phyloP scores from a whole-genome alignment of 257 asterid species.

The Asclepias syriaca region DNA sequence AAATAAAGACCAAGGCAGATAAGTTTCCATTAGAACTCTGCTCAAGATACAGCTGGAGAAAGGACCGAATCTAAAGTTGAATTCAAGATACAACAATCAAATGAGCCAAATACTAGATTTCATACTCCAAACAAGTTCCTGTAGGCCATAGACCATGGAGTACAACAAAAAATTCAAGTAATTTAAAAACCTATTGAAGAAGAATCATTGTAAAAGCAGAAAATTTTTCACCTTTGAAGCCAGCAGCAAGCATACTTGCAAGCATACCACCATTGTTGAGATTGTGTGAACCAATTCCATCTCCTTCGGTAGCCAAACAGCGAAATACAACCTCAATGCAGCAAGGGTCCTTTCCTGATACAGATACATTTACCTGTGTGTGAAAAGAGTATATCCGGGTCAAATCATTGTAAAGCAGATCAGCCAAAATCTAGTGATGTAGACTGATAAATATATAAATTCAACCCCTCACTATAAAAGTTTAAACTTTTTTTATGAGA shows the following conservation, averaged over 20 bases:
- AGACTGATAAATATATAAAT: no score
- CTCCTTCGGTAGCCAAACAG: constrained; percentile 79
- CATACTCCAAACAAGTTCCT: background rate
- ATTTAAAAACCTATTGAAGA: background rate
- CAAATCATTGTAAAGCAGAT: background rate
- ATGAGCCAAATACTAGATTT: background rate
- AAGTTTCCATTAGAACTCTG: background rate
- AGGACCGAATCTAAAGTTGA: background rate
- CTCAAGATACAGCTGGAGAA: constrained; percentile 1
- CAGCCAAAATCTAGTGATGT: constrained; percentile 1
- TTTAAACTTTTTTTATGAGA: no score
- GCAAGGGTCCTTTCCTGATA: constrained; percentile 50
- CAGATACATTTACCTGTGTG: constrained; percentile 63
- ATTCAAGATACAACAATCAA: background rate
- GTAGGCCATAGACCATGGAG: background rate
- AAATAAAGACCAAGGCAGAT: background rate
- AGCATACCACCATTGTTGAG: constrained; percentile 88
- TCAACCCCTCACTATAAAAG: no score
- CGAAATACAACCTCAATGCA: constrained; percentile 82
- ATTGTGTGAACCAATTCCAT: constrained; percentile 81
- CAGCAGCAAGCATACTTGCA: constrained; percentile 72
- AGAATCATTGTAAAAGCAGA: background rate
- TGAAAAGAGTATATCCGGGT: background rate
- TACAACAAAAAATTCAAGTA: background rate
- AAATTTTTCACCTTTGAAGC: constrained; percentile 70